phyloP scores from a whole-genome alignment of 2,329 filamentous ascomycete genomes.

The Fusarium sp. region DNA sequence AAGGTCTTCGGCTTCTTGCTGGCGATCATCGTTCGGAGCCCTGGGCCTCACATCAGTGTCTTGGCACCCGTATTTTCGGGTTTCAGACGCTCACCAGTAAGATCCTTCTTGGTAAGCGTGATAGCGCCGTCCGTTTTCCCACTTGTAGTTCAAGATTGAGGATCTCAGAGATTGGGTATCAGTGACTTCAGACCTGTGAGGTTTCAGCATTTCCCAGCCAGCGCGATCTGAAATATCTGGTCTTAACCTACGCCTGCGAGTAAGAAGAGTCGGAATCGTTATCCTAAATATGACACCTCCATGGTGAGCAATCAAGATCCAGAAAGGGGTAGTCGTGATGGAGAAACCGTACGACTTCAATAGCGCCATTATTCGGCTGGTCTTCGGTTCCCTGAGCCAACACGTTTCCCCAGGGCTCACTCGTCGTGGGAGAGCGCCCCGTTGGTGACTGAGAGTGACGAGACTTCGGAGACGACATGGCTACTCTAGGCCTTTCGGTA shows the following conservation, averaged over 20 bases:
- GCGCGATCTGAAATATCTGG: accelerated
- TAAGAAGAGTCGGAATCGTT: slow-evolving; percentile 33
- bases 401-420: neutral
- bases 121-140: slow-evolving; percentile 62
- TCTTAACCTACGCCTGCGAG: slow-evolving; percentile 12
- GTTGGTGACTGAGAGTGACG: neutral
- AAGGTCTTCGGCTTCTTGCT: slow-evolving; percentile 46
- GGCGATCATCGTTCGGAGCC: slow-evolving; percentile 45
- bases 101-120: slow-evolving; percentile 60
- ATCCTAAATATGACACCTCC: neutral
- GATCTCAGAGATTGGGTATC: slow-evolving; percentile 35
- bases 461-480: slow-evolving; percentile 1
- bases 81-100: slow-evolving; percentile 41
- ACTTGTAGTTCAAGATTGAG: slow-evolving; percentile 45
- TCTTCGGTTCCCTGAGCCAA: neutral
- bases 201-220: accelerated
- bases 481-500: neutral
- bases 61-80: accelerated
- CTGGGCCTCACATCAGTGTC: neutral
- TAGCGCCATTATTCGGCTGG: neutral
- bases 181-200: slow-evolving; percentile 12
- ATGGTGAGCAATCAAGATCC: neutral
- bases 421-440: neutral
- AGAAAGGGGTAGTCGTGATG: accelerated
- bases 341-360: slow-evolving; percentile 23